phyloP scores from a whole-genome alignment of 106 monocot species.

The Ottelia alismoides region DNA sequence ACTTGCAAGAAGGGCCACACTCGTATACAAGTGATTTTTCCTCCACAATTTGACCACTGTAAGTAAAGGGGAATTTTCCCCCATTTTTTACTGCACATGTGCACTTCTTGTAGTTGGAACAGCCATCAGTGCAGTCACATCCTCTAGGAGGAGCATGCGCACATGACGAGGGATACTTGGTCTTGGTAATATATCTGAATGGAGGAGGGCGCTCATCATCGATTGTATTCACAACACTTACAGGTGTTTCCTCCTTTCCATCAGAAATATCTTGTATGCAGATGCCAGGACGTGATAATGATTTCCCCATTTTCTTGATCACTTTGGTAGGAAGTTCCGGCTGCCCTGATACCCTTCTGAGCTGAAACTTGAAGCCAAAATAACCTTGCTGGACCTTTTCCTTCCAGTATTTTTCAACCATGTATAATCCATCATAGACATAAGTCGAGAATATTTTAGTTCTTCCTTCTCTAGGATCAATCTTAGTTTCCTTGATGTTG shows the following conservation, averaged over 20 bases:
- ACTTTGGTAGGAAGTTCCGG: too few relatives aligned
- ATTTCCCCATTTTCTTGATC: too few relatives aligned
- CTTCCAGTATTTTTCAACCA: too few relatives aligned
- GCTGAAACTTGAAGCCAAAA: too few relatives aligned
- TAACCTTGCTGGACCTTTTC: too few relatives aligned
- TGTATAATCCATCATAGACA: too few relatives aligned
- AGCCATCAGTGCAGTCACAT: conserved; percentile 50
- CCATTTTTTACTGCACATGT: conserved; percentile 73
- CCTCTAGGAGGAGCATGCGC: conserved; percentile 25
- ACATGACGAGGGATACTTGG: conserved; percentile 44
- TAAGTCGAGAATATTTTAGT: too few relatives aligned
- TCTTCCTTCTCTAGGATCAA: too few relatives aligned
- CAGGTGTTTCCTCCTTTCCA: conserved; percentile 50
- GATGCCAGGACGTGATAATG: conserved; percentile 35
- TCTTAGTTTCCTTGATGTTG: too few relatives aligned
- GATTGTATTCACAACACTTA: conserved; percentile 54
- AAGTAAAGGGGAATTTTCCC: conserved; percentile 70
- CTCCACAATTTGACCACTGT: conserved; percentile 58
- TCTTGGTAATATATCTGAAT: conserved; percentile 51
- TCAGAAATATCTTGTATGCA: conserved; percentile 56
- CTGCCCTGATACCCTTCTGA: too few relatives aligned
- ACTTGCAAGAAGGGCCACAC: conserved; percentile 70
- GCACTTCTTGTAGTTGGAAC: conserved; percentile 46
- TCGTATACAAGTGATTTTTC: conserved; percentile 67
- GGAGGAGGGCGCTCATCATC: conserved; percentile 37